phyloP scores from a whole-genome alignment of 805 yeast species.

The Kodamaea kaohsiungensis region DNA sequence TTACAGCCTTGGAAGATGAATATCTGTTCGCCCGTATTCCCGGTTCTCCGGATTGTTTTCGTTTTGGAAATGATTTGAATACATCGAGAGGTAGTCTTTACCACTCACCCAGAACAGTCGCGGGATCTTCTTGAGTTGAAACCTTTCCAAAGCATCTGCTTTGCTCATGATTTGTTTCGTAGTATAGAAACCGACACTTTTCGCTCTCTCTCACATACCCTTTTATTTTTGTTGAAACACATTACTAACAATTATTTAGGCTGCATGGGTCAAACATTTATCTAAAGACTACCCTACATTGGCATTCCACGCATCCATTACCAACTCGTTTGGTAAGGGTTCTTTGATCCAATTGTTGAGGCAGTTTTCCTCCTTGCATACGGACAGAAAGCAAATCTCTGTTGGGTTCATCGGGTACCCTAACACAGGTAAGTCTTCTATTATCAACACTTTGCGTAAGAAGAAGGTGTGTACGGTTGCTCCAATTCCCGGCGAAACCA shows the following conservation, averaged over 20 bases:
- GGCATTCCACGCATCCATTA: constrained; percentile 97
- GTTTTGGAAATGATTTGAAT: constrained; percentile 40
- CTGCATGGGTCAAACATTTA: constrained; percentile 97
- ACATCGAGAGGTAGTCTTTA: constrained; percentile 40
- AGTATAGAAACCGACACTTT: constrained; percentile 83
- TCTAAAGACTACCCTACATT: constrained; percentile 91
- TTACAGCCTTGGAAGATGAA: constrained; percentile 96
- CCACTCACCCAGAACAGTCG: constrained; percentile 44
- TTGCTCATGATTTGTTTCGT: constrained; percentile 60
- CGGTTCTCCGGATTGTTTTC: constrained; percentile 45
- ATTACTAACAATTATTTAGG: constrained; percentile 54
- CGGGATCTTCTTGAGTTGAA: constrained; percentile 87
- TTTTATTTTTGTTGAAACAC: background rate
- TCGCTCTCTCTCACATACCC: constrained; percentile 5
- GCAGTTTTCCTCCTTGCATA: constrained; percentile 87
- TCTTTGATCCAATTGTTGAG: constrained; percentile 89
- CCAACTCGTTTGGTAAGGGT: constrained; percentile 97
- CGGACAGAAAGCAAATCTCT: constrained; percentile 93
- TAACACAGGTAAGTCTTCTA: constrained; percentile 96
- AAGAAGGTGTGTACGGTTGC: constrained; percentile 97
- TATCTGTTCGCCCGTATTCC: constrained; percentile 52
- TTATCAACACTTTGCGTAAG: constrained; percentile 87
- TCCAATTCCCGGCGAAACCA: constrained; percentile 98
- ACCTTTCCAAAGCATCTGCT: constrained; percentile 30
- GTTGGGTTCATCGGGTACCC: constrained; percentile 98